Evolutionary conservation across 208 protist species (phyloP), one percentile per base, ranked within the genome.

Genomic region (Wallacemonas rigidus): DNA sequence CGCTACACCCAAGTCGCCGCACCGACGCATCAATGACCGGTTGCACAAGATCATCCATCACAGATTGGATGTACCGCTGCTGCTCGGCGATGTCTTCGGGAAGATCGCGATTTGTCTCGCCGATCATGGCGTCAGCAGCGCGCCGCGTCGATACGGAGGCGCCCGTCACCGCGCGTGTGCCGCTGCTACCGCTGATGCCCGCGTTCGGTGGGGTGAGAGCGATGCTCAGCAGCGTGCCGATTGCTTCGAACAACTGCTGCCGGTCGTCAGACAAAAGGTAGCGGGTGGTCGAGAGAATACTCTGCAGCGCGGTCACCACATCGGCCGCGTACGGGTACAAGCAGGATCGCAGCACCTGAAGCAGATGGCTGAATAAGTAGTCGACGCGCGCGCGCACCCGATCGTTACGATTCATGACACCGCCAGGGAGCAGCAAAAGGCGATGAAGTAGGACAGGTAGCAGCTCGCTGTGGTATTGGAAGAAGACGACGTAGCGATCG

Each of bases 201-300:
- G 11, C 7, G 15, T n/a, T 26, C 38, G 38, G 54, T 63, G 50
- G 64, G 15, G 9, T 5, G 38, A 69, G 67, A 53, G 67, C 72
- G 14, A 83, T 75, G 70, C 84, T 85, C 11, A 95, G 69, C 45
- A 95, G 63, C 8, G 79, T 88, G 5, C 90, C 90, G 2, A 77
- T 87, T 0, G 84, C 82, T 71, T 93, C 90, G 63, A 90, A 95
- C 5, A 95, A 64, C 67, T 95, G 86, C 4, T 82, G 80, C 0
- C 78, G 75, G 57, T 95, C 84, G 57, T 72, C 82, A 1, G 86
- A 53, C 38, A 71, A 58, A 2, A 92, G 76, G 41, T 75, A 71
- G 62, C 58, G 35, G 12, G 45, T 44, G 2, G 84, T 76, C 11
- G 76, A 63, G 35, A 87, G 77, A 56, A 94, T 90, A 48, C 72